Conservation (phyloP, 768 basidiomycete species). For the Boletus tylopilopsis region DNA sequence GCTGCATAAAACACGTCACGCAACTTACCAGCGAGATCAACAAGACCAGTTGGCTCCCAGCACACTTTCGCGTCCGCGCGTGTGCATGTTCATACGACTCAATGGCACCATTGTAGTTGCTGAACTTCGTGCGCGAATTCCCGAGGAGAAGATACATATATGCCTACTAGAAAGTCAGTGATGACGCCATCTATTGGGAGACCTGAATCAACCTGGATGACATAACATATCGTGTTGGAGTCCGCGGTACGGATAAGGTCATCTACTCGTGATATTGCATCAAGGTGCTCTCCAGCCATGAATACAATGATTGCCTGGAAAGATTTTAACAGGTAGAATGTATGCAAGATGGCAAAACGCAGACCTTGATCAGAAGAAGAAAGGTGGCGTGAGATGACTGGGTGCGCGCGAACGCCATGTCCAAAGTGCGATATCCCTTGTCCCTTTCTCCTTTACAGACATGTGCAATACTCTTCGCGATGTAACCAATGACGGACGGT, state of each 20-base stretch:
- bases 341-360: no score
- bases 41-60: no score
- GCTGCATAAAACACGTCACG: no score
- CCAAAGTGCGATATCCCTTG: neutral
- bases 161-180: no score
- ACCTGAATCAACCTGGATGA: no score
- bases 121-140: neutral
- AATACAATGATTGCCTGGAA: no score
- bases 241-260: neutral
- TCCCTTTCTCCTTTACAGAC: neutral
- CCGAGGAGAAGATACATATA: conserved; percentile 6
- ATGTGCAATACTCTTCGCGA: neutral
- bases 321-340: no score
- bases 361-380: no score
- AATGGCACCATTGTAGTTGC: neutral
- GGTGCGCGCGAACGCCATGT: neutral
- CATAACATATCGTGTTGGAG: no score
- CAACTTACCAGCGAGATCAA: neutral
- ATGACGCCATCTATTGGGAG: no score
- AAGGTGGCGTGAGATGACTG: neutral
- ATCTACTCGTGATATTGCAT: conserved; percentile 1
- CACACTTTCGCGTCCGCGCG: no score
- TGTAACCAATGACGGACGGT: neutral
- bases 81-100: neutral
- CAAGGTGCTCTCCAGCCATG: neutral